These are phyloP conservation scores for Melaleuca quinquenervia DNA, from an alignment of 345 rosid genomes.

Conservation along the genomic window DNA sequence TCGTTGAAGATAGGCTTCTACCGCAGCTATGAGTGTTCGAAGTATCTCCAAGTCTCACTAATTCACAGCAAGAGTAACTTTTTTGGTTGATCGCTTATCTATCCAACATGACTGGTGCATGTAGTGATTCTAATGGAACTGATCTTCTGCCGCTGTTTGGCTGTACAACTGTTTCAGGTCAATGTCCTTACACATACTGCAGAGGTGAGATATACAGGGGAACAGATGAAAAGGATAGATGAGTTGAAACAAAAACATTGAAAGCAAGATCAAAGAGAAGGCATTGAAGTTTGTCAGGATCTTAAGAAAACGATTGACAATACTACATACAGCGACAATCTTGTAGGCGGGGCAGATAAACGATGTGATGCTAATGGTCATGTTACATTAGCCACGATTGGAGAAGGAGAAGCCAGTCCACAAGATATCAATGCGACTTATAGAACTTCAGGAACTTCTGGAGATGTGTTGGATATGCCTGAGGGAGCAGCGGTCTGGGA, in stretches of 20 bases:
- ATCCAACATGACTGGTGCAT: neutral
- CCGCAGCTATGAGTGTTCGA: neutral
- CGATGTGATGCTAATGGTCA: neutral
- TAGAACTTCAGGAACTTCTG: neutral
- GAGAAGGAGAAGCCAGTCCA: neutral
- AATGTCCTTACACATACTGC: slow-evolving; percentile 54
- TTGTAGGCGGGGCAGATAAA: neutral
- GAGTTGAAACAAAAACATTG: slow-evolving; percentile 28
- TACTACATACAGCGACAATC: neutral
- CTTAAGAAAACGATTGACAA: neutral
- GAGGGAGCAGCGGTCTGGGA: slow-evolving; percentile 76
- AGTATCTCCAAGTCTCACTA: neutral
- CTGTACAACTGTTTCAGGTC: slow-evolving; percentile 34
- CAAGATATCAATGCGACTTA: neutral
- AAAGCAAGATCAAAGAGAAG: slow-evolving; percentile 45
- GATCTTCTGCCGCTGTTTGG: neutral
- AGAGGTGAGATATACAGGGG: slow-evolving; percentile 14
- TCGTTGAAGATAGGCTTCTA: neutral
- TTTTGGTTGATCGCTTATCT: neutral
- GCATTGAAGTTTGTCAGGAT: slow-evolving; percentile 14
- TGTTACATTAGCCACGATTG: neutral
- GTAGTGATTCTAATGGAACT: neutral
- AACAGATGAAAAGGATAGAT: slow-evolving; percentile 3
- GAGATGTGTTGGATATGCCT: slow-evolving; percentile 1
- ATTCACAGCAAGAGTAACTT: neutral